These are phyloP conservation scores for Cercospora berteroae DNA, from an alignment of 2,329 filamentous ascomycete genomes.

Conservation along the genomic window DNA sequence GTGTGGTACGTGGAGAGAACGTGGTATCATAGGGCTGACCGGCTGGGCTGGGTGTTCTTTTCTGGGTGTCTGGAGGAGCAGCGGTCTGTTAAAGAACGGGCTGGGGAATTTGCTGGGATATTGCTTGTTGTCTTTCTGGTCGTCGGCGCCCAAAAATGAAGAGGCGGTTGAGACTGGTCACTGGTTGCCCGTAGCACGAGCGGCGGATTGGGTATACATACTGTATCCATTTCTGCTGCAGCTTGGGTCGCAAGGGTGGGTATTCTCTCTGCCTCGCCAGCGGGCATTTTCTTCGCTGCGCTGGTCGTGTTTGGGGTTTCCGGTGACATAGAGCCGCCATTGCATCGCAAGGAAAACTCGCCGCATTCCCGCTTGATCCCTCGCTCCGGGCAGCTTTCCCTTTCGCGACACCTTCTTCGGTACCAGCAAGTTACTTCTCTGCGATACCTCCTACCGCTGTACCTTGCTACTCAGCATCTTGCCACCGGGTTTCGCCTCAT, in stretches of 20 bases:
- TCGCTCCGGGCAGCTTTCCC: background rate
- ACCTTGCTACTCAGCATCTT: background rate
- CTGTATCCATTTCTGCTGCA: background rate
- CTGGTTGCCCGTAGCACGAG: background rate
- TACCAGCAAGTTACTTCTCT: background rate
- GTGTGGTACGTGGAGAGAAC: background rate
- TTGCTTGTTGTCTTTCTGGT: background rate
- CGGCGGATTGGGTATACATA: slow-evolving; percentile 3
- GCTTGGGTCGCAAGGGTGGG: background rate
- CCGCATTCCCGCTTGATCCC: background rate
- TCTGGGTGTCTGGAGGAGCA: background rate
- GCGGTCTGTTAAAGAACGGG: background rate
- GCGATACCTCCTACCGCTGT: background rate
- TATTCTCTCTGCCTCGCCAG: background rate
- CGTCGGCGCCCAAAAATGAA: background rate
- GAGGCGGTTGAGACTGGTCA: background rate
- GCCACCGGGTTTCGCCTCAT: background rate
- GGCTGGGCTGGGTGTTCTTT: background rate
- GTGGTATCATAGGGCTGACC: slow-evolving; percentile 1
- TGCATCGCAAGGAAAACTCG: background rate
- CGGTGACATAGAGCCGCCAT: background rate
- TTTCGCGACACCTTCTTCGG: slow-evolving; percentile 1
- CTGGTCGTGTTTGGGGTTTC: background rate
- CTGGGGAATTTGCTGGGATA: background rate
- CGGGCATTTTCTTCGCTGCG: background rate